These are phyloP conservation scores for Tolypocladium guangdongense DNA, from an alignment of 2,329 filamentous ascomycete species.

Conservation along the genomic window DNA sequence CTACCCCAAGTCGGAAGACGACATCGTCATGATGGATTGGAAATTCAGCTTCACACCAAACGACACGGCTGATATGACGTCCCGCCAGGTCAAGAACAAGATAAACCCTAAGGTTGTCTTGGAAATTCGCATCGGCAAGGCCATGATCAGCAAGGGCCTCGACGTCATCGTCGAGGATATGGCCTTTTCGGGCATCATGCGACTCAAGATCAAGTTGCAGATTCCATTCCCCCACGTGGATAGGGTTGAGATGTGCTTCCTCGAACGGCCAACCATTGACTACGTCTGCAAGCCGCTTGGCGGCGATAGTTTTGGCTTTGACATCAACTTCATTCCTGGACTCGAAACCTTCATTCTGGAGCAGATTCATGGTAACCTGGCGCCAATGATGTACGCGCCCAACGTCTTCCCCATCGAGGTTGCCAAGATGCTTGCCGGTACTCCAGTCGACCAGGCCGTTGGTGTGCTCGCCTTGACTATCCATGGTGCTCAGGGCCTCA, in stretches of 20 bases:
- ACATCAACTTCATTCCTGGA: conserved; percentile 98
- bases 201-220: conserved; percentile 94
- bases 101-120: conserved; percentile 94
- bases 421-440: conserved; percentile 93
- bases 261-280: conserved; percentile 80
- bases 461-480: conserved; percentile 87
- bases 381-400: conserved; percentile 95
- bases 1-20: conserved; percentile 89
- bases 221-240: conserved; percentile 94
- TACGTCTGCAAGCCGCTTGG: conserved; percentile 97
- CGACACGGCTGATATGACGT: conserved; percentile 83
- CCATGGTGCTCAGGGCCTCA: conserved; percentile 82
- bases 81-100: conserved; percentile 84
- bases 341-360: conserved; percentile 90
- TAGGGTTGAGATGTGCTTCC: conserved; percentile 87
- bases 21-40: conserved; percentile 98
- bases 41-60: conserved; percentile 99
- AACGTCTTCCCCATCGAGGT: conserved; percentile 98
- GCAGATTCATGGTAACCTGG: conserved; percentile 87
- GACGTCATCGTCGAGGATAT: conserved; percentile 98
- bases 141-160: conserved; percentile 91
- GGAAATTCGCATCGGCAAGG: conserved; percentile 90
- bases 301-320: conserved; percentile 90
- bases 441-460: conserved; percentile 88
- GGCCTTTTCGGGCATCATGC: conserved; percentile 90